Evolutionary conservation across 495 filamentous ascomycete species (phyloP), one percentile per base, ranked within the genome.

Genomic region (Aspergillus biplanus): DNA sequence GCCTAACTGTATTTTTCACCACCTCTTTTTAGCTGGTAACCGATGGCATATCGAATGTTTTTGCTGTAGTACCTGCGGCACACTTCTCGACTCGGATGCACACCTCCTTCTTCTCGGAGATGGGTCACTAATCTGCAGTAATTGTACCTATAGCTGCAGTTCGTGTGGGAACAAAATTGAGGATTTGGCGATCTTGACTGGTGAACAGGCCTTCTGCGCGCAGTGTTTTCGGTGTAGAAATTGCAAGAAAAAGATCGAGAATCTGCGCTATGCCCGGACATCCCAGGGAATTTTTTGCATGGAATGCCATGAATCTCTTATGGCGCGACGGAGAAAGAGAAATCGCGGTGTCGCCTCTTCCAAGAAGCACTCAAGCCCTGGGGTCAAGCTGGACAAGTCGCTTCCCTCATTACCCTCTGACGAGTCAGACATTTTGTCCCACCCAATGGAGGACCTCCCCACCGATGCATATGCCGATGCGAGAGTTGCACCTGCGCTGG

Each of bases 41-140:
- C 88, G 95, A 85, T 99, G 95, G 95, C 95, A 99, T 83, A 93
- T 99, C 71, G 92, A 98, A 76, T 99, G 96, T 82, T 99, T 99
- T 76, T 90, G 94, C 69, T 99, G 96, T 83, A 97, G 97, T 74
- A 96, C 91, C 56, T 99, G 95, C 83, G 87, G 86, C 62, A 96
- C 93, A 37, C 86, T 98, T 33, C 90, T 99, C 75, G 96, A 99
- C 78, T 97, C 95, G 42, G 96, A 99, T 73, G 96, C 96, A 65
- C 97, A 99, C 74, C 90, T 99, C 39, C 85, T 99, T 46, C 87
- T 99, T 16, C 91, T 99, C 58, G 96, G 95, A 68, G 96, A 99
- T 75, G 96, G 95, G 46, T 97, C 95, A 6, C 85, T 99, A 59
- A 98, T 99, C 65, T 99, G 96, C 82, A 97, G 97, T 78, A 96